Base-by-base conservation (phyloP, 202 grass and related monocot genomes). In the Schoenoplectus triqueter region DNA sequence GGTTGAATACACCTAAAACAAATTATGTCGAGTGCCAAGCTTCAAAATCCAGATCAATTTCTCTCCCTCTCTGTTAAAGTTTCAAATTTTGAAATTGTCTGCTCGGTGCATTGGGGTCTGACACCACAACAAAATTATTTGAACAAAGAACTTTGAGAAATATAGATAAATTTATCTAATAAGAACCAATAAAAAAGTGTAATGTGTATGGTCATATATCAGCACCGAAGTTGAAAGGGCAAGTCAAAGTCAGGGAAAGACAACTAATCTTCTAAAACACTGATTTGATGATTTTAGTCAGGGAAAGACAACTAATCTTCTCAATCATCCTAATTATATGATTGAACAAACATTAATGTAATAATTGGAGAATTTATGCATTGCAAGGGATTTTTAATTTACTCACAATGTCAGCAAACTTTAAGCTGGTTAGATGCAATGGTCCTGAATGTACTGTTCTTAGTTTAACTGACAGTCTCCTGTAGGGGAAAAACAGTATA, bases 21-120 rank as follows among this genome's bases (percentile, higher is more conserved):
- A 98, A 98, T 98, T 86, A 98, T 98, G 80, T 98, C 95, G 0
- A 98, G 95, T 81, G 95, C 91, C 87, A 98, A 92, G 91, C 80
- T 98, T 85, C 91, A 98, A 88, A 98, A 98, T 98, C 91, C 68
- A 98, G 66, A 71, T 90, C 84, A 39, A 82, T 87, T 88, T 83
- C 80, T 66, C 91, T 84, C 88, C 11, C 20, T 89, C 83, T 89
- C 85, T 84, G 78, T 84, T 49, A 89, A 82, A 80, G 84, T 85
- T 82, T 93, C 92, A 84, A 95, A 90, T 86, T 98, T 98, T 40
- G 61, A 88, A 90, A 98, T 91, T 5, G 89, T 93, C 89, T 91
- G 92, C 60, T 98, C 95, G 2, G 92, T 93, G 88, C 95, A 98
- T 55, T 91, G 13, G 95, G 95, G 85, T 98, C 95, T 50, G 95